Percentiles rank a stretch among this genome's conserved stretches.
Evolutionary conservation across 345 rosid species (phyloP).

Genomic region (Iberis pinnata): DNA sequence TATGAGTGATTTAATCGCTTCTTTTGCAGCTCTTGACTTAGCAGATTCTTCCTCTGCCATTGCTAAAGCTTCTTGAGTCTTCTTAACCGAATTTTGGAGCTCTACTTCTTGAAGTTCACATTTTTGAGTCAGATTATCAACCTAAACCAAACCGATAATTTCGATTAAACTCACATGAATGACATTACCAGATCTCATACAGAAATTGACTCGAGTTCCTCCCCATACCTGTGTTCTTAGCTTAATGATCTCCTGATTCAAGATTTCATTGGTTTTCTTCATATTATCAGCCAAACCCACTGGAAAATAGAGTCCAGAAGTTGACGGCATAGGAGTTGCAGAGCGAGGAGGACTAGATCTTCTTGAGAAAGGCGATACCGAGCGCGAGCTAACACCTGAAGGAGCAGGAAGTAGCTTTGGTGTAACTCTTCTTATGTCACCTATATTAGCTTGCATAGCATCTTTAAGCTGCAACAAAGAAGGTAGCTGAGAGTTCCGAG

Average conservation of each 20-base stretch:
- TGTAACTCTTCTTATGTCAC: slow-evolving; percentile 53
- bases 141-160: slow-evolving; percentile 41
- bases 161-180: slow-evolving; percentile 10
- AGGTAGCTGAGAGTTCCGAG: slow-evolving; percentile 66
- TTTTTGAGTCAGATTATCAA: slow-evolving; percentile 65
- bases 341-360: slow-evolving; percentile 95
- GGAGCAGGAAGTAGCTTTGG: slow-evolving; percentile 69
- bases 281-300: slow-evolving; percentile 73
- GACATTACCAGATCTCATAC: neutral
- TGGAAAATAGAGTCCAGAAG: slow-evolving; percentile 85
- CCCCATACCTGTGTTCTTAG: slow-evolving; percentile 84
- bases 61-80: slow-evolving; percentile 70
- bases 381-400: slow-evolving; percentile 82
- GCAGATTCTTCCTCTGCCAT: slow-evolving; percentile 81
- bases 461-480: slow-evolving; percentile 86
- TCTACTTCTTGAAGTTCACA: slow-evolving; percentile 83
- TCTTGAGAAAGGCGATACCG: slow-evolving; percentile 94
- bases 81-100: slow-evolving; percentile 71
- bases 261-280: slow-evolving; percentile 82
- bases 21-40: slow-evolving; percentile 89
- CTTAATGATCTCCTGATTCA: slow-evolving; percentile 87
- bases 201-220: slow-evolving; percentile 1
- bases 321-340: slow-evolving; percentile 89
- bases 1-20: slow-evolving; percentile 85
- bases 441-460: slow-evolving; percentile 57